Evolutionary conservation across 768 basidiomycete species (phyloP), one percentile per base, ranked within the genome.

Genomic region (Lactarius tabidus): DNA sequence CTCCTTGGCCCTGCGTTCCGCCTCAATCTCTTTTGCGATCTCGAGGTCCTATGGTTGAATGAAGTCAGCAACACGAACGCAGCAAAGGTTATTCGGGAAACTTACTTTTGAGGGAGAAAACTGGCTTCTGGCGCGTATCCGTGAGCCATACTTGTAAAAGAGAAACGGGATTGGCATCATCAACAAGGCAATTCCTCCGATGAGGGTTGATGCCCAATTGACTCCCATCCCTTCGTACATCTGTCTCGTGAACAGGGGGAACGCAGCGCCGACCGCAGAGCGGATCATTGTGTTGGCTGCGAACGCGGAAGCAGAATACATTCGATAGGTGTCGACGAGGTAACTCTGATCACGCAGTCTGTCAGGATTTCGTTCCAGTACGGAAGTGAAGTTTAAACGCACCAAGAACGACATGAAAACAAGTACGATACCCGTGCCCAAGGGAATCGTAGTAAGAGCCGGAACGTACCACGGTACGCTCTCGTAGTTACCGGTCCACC

Each of bases 201-300:
- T 61, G 17, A 66, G 60, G 12, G 55, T 66, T 8, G 60, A 38
- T 17, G 65, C 65, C 65, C 65, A 62, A 36, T 66, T 66, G 9
- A 62, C 56, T 3, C 60, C 55, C 59, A 65, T 60, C 58, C 51
- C 41, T 20, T 57, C 51, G 35, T 29, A 66, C 65, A 66, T 62
- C 35, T 57, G 60, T 26, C 33, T 36, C 9, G 65, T 66, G 28
- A 66, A 66, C 8, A 66, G 23, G 10, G 65, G 60, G 26, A 66
- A 66, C 1, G 65, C 65, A 5, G 56, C 60, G 4, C 41, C 65
- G 8, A 62, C 55, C 8, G 28, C 28, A 2, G 43, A 61, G 20
- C 65, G 65, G 17, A 33, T 6, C n/a, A 62, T 45, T 8, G 59
- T 62, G 56, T 66, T 66, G 20, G 60, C 59, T 14, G 65, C 59